A percentile compares a stretch with the other conserved stretches of the same genome.
Conservation (phyloP, 2,329 filamentous ascomycete genomes). For the Fonsecaea monophora region DNA sequence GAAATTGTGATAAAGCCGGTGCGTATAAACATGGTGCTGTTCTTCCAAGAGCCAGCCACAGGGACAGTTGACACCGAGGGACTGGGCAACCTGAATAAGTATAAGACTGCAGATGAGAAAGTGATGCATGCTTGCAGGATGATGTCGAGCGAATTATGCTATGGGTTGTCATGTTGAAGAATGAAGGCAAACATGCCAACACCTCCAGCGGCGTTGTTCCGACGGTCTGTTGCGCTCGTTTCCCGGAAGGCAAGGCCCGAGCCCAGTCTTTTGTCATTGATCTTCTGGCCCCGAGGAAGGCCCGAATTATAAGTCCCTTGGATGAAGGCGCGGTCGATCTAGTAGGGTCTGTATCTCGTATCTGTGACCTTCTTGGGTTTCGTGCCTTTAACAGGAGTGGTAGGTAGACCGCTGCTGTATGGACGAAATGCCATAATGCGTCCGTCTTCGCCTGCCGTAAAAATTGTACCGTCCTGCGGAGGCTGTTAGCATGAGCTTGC, state of each 20-base stretch:
- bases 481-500: constrained; percentile 7
- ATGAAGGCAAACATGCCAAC: not conserved
- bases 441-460: constrained; percentile 56
- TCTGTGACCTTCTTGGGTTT: constrained; percentile 34
- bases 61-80: constrained; percentile 25
- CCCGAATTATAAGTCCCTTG: not conserved
- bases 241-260: not conserved
- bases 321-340: constrained; percentile 6
- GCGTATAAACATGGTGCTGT: constrained; percentile 40
- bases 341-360: constrained; percentile 38
- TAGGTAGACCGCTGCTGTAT: not conserved
- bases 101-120: constrained; percentile 15
- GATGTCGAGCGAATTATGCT: constrained; percentile 7
- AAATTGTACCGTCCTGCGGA: constrained; percentile 48
- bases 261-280: not conserved
- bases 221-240: not conserved
- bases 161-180: not conserved
- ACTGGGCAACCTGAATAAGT: constrained; percentile 7
- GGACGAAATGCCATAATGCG: constrained; percentile 34
- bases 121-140: constrained; percentile 24
- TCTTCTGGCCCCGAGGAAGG: not conserved
- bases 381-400: constrained; percentile 22
- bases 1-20: constrained; percentile 42
- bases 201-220: not conserved
- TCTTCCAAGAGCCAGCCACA: constrained; percentile 36